These are phyloP conservation scores for Nicotiana rustica DNA, from an alignment of 305 asterid species.

Conservation along the genomic window DNA sequence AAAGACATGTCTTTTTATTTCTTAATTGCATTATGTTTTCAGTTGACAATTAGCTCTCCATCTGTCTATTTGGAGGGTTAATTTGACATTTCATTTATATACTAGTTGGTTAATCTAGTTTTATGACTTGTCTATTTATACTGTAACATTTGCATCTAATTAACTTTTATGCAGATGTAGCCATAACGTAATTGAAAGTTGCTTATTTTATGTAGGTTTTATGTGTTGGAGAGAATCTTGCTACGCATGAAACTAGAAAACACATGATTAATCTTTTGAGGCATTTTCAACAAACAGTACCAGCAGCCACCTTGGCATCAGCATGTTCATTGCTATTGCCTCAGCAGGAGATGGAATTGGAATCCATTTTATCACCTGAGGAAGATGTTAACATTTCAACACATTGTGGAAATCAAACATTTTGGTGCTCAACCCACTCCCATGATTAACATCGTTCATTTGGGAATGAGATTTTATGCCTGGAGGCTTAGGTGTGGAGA, in stretches of 20 bases:
- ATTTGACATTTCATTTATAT: too few species aligned
- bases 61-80: neutral
- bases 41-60: neutral
- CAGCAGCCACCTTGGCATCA: neutral
- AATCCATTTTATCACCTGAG: constrained; percentile 23
- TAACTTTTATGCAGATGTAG: neutral
- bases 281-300: neutral
- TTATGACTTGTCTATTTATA: too few species aligned
- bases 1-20: too few species aligned
- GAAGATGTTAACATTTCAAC: neutral
- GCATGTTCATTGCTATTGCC: neutral
- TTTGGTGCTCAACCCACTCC: too few species aligned
- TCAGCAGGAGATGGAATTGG: constrained; percentile 13
- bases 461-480: too few species aligned
- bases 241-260: neutral
- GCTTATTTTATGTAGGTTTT: neutral
- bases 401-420: neutral
- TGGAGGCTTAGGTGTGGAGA: too few species aligned
- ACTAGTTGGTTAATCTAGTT: too few species aligned
- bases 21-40: too few species aligned
- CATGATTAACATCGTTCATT: too few species aligned
- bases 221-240: neutral
- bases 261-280: neutral
- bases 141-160: neutral
- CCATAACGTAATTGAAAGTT: constrained; percentile 4